Base-by-base conservation (phyloP, 2,329 filamentous ascomycete species). In the Ophiocordyceps polyrhachis-furcata region DNA sequence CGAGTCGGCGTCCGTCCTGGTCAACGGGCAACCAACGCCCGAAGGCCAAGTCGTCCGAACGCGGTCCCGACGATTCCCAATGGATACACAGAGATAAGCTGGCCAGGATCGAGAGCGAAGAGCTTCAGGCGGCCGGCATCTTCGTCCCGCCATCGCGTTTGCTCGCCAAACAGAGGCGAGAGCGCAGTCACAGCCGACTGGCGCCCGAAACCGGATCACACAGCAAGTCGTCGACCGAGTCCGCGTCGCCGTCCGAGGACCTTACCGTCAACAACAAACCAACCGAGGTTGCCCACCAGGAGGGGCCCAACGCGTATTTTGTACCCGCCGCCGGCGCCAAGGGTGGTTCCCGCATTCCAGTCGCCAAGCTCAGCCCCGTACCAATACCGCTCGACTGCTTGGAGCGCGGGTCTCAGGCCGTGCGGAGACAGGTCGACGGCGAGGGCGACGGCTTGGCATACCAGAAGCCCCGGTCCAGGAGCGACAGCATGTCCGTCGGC, bases 31-130 rank as follows among this genome's bases (percentile, higher is more conserved):
- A 15, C 53, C 53, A 23, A 47, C 53, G 4, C 42, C 47, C 35
- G n/a, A 38, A 38, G 9, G 55, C 58, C 31, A 23, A 35, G 42
- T 17, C 31, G 44, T 57, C 45, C 53, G 55, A 12, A 23, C 51
- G 51, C 9, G 64, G 68, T 31, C 63, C 68, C 31, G 78, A 81
- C 48, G 70, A 76, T 48, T 82, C 78, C 29, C 81, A 84, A 59
- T 91, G 84, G 84, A 89, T 91, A 53, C 84, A 91, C 56, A 70
- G 84, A 46, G 84, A 91, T 62, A 89, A 89, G 62, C 64, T 91
- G 49, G 83, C 82, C 45, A 76, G 75, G 56, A 91, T 89, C 52
- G 84, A 91, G 62, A 89, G 69, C 52, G 73, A 79, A 55, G 84
- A 91, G 62, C 70, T 91, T 49, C 81, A 86, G 58, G 83, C 82